Evolutionary conservation across 1,139 yeast species (phyloP).

Genomic region (Debaryomyces nepalensis): DNA sequence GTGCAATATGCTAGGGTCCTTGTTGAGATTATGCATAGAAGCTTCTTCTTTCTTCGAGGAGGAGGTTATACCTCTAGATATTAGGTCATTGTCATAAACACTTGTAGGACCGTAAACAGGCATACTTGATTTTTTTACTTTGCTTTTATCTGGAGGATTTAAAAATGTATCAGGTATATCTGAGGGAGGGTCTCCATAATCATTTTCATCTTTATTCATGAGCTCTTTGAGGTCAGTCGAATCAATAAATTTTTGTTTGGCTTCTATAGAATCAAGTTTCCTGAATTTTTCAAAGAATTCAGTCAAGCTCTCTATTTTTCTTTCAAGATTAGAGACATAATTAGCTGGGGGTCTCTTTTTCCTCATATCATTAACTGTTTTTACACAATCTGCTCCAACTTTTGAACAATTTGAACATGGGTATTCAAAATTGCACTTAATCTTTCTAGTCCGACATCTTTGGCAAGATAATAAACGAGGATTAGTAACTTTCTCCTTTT

Average conservation of each 20-base stretch:
- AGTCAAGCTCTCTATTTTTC: constrained; percentile 30
- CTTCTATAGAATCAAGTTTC: constrained; percentile 26
- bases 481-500: not conserved
- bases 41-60: constrained; percentile 28
- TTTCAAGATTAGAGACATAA: constrained; percentile 48
- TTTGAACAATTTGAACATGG: constrained; percentile 58
- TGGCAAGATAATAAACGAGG: constrained; percentile 40
- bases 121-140: constrained; percentile 13
- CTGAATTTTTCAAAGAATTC: constrained; percentile 31
- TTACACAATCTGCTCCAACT: constrained; percentile 51
- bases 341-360: constrained; percentile 56
- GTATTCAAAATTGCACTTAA: constrained; percentile 53
- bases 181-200: not conserved
- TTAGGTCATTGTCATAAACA: constrained; percentile 45
- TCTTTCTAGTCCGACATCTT: constrained; percentile 56
- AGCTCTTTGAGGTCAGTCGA: constrained; percentile 22
- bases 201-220: constrained; percentile 15
- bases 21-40: constrained; percentile 34
- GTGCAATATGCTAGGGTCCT: constrained; percentile 48
- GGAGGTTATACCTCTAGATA: constrained; percentile 25
- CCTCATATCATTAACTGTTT: constrained; percentile 55
- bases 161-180: not conserved
- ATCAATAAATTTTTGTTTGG: constrained; percentile 27
- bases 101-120: constrained; percentile 57
- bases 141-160: constrained; percentile 4